phyloP scores from a whole-genome alignment of 805 yeast genomes.

The Kodamaea restingae region DNA sequence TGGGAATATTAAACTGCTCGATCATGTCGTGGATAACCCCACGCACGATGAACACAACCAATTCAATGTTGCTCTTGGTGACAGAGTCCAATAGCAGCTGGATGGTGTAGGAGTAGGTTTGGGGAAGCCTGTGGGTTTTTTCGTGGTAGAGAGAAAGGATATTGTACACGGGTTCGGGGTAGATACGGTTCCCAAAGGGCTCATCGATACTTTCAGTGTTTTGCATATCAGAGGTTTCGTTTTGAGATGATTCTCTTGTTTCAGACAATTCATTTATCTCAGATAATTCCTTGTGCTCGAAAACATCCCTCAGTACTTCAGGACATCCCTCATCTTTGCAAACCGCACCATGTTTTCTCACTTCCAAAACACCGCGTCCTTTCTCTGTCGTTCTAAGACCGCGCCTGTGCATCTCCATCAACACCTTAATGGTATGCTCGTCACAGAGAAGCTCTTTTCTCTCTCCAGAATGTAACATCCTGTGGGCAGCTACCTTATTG shows the following conservation, averaged over 20 bases:
- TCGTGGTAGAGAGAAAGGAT: neutral
- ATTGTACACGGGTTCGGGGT: neutral
- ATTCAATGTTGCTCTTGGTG: conserved; percentile 2
- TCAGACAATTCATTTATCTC: too few relatives aligned
- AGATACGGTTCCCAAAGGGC: too few relatives aligned
- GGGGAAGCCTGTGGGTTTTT: conserved; percentile 1
- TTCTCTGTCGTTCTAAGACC: neutral
- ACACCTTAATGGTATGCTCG: conserved; percentile 5
- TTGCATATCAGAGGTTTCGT: too few relatives aligned
- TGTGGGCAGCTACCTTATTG: conserved; percentile 23
- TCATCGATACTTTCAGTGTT: too few relatives aligned
- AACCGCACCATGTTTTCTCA: too few relatives aligned
- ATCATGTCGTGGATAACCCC: conserved; percentile 11
- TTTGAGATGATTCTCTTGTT: too few relatives aligned
- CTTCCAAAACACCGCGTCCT: too few relatives aligned
- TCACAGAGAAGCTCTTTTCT: conserved; percentile 2
- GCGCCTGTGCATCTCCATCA: conserved; percentile 6
- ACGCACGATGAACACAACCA: conserved; percentile 6
- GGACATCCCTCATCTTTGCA: too few relatives aligned
- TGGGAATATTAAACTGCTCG: conserved; percentile 7
- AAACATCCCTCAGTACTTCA: too few relatives aligned
- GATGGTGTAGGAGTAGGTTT: conserved; percentile 9
- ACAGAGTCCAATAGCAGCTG: conserved; percentile 4
- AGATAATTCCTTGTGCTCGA: too few relatives aligned
- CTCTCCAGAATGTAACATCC: conserved; percentile 5